Conservation (phyloP, 345 rosid genomes). For the Tarenaya hassleriana region DNA sequence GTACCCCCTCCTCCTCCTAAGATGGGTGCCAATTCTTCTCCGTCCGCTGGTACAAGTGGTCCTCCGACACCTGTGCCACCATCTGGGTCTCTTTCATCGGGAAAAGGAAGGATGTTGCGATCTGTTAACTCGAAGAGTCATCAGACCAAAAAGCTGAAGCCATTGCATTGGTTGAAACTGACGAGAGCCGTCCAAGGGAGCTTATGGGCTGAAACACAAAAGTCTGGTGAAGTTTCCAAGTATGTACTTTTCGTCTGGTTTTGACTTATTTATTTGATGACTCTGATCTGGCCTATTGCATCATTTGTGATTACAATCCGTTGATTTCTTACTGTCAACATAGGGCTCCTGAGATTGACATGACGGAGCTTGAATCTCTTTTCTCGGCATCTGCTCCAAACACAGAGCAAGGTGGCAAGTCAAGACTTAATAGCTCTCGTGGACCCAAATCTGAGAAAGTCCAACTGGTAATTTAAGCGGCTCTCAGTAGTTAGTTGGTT, state of each 20-base stretch:
- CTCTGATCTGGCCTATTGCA: constrained; percentile 9
- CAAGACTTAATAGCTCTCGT: constrained; percentile 33
- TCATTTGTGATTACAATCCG: constrained; percentile 9
- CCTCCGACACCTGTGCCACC: constrained; percentile 54
- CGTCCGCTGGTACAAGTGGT: constrained; percentile 19
- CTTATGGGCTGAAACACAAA: constrained; percentile 96
- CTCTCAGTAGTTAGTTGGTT: neutral
- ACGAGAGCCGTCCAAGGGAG: constrained; percentile 92
- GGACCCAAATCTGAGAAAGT: constrained; percentile 79
- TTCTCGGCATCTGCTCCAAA: constrained; percentile 66
- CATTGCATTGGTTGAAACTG: constrained; percentile 94
- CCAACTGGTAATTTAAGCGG: constrained; percentile 61
- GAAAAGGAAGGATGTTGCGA: constrained; percentile 68
- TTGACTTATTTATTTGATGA: constrained; percentile 9
- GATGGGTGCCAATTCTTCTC: constrained; percentile 17
- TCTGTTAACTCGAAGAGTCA: constrained; percentile 42
- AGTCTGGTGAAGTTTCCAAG: constrained; percentile 78
- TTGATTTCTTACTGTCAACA: constrained; percentile 13
- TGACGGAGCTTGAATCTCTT: constrained; percentile 87
- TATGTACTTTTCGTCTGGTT: constrained; percentile 32
- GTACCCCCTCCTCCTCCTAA: constrained; percentile 52
- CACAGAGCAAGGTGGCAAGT: constrained; percentile 43
- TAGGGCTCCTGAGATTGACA: constrained; percentile 96
- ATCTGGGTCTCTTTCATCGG: constrained; percentile 43
- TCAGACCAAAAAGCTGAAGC: constrained; percentile 77